Evolutionary conservation across 2,329 filamentous ascomycete species (phyloP), one percentile per base, ranked within the genome.

Genomic region (Ophiosphaerella herpotricha): DNA sequence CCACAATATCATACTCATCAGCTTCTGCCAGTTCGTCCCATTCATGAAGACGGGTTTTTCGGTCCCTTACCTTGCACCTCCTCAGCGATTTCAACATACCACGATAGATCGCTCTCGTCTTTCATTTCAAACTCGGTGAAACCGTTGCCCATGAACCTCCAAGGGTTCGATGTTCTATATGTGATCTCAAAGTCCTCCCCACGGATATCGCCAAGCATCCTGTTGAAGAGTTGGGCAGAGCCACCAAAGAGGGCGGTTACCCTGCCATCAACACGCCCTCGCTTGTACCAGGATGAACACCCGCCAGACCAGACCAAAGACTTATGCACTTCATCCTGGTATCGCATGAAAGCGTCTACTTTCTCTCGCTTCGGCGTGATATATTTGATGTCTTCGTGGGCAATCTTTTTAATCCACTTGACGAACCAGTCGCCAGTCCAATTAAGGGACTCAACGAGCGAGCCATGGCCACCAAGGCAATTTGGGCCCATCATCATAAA

Each of bases 131-230:
- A 67, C 34, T 65, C 63, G 2, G 76, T 76, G 52, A 77, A 75
- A 1, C 79, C 78, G 61, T 80, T 80, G 0, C 78, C 79, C 76
- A 81, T 74, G 54, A 79, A 79, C 23, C 72, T 52, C 56, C 77
- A 80, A 13, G 71, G 64, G 58, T 81, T 80, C n/a, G 57, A 48
- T 13, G 68, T 74, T 38, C 70, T 66, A 54, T 80, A 80, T 39
- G 62, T 64, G 34, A 80, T 74, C 3, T 80, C 72, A 53, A 79
- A 81, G 54, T 82, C 78, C 57, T 82, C 78, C 1, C 70, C 70
- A 7, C 79, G 66, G 9, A 81, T 71, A 3, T 74, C 67, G 1
- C 48, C 38, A 13, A 61, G 35, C 48, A 64, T 46, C 24, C 45
- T 48, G 29, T 61, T 63, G 37, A 63, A 63, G 2, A 58, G 35